A percentile compares a stretch with the other conserved stretches of the same genome.
Conservation (phyloP, 2,329 filamentous ascomycete genomes). For the Penicillium hordei region DNA sequence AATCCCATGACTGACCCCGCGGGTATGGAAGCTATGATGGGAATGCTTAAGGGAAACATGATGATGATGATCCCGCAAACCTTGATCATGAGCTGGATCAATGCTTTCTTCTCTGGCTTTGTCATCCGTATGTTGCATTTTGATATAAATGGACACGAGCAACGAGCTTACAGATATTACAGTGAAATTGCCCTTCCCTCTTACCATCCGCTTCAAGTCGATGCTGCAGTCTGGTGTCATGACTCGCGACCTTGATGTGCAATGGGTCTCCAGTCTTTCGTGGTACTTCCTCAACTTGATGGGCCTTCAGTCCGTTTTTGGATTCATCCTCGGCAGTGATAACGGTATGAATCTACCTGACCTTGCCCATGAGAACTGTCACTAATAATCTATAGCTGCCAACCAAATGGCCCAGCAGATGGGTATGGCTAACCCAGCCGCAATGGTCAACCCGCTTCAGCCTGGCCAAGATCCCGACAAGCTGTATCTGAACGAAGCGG, state of each 20-base stretch:
- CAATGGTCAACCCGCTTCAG: slow-evolving; percentile 71
- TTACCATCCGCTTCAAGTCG: slow-evolving; percentile 98
- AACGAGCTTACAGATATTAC: slow-evolving; percentile 15
- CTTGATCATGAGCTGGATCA: slow-evolving; percentile 99
- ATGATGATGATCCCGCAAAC: slow-evolving; percentile 99
- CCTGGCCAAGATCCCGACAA: slow-evolving; percentile 95
- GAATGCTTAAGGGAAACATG: slow-evolving; percentile 99
- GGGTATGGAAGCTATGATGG: slow-evolving; percentile 99
- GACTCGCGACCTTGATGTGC: slow-evolving; percentile 91
- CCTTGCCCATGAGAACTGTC: background rate
- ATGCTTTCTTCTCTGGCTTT: slow-evolving; percentile 97
- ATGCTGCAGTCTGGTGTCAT: slow-evolving; percentile 98
- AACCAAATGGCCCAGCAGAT: slow-evolving; percentile 87
- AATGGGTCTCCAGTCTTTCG: slow-evolving; percentile 97
- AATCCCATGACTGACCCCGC: slow-evolving; percentile 95
- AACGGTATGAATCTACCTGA: slow-evolving; percentile 65
- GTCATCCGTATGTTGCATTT: slow-evolving; percentile 73
- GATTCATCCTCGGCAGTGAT: slow-evolving; percentile 92
- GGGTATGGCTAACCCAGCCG: slow-evolving; percentile 70
- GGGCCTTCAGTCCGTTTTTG: slow-evolving; percentile 93
- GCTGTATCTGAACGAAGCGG: slow-evolving; percentile 85
- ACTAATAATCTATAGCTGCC: slow-evolving; percentile 61
- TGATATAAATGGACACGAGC: background rate
- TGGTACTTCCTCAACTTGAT: slow-evolving; percentile 99
- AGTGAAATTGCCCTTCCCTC: slow-evolving; percentile 96